Evolutionary conservation across 163 green algal species (phyloP).

Genomic region (Coccomyxa subellipsoidea): DNA sequence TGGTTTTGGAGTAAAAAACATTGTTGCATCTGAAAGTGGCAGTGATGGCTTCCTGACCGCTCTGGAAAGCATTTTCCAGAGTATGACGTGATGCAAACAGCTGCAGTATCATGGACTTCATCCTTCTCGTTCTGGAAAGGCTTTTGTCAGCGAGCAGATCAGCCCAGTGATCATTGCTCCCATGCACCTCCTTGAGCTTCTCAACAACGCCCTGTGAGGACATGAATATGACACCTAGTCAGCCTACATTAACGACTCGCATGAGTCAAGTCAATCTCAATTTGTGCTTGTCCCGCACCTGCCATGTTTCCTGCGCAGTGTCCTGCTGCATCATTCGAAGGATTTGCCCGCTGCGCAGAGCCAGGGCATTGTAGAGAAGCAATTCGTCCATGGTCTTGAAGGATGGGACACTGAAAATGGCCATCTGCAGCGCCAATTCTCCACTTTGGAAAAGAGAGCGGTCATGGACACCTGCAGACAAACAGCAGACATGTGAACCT

Average conservation of each 20-base stretch:
- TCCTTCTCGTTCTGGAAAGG: not conserved
- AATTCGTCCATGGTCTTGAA: not conserved
- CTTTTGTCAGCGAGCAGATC: not conserved
- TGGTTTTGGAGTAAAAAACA: not conserved
- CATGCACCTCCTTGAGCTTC: not conserved
- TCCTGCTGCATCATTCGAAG: not conserved
- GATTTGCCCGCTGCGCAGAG: not conserved
- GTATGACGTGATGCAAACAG: not conserved
- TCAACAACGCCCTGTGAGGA: not conserved
- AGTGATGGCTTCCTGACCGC: not conserved
- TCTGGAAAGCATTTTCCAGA: not conserved
- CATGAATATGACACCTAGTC: not conserved
- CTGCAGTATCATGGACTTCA: not conserved
- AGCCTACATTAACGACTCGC: not conserved
- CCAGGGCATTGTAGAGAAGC: not conserved
- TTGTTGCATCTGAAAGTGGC: not conserved
- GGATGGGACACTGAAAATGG: not conserved
- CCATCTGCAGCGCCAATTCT: not conserved
- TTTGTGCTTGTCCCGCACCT: not conserved
- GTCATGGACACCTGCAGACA: not conserved
- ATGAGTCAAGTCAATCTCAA: not conserved
- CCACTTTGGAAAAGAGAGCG: not conserved
- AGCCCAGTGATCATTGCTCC: not conserved
- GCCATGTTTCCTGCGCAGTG: not conserved
- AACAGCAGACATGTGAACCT: not conserved